Conservation (phyloP, 2,329 filamentous ascomycete species). For the Pleoardoris graminearum region DNA sequence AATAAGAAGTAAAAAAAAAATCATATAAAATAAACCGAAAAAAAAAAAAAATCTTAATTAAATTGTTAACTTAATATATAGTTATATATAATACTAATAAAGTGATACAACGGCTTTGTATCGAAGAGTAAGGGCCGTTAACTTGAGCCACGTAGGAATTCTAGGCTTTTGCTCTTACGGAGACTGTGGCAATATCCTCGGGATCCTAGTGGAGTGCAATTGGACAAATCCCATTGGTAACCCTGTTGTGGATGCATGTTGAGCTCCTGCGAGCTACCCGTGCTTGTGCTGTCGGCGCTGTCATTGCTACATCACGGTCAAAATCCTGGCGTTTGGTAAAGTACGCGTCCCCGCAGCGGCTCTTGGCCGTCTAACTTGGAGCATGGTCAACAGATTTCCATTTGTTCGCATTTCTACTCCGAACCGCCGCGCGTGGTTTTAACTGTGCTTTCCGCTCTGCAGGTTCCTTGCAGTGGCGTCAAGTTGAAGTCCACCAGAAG, state of each 20-base stretch:
- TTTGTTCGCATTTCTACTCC: slow-evolving; percentile 8
- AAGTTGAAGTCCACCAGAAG: neutral
- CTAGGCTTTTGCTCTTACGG: neutral
- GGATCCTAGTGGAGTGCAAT: too few species aligned
- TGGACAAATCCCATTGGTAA: too few species aligned
- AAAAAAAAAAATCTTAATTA: too few species aligned
- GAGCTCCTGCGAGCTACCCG: too few species aligned
- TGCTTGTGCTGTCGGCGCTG: slow-evolving; percentile 19
- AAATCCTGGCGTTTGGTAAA: slow-evolving; percentile 9
- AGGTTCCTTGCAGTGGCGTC: slow-evolving; percentile 4
- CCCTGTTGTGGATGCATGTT: too few species aligned
- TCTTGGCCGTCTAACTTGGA: slow-evolving; percentile 8
- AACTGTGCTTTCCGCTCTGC: slow-evolving; percentile 3
- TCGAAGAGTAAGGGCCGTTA: too few species aligned
- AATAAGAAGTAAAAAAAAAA: too few species aligned
- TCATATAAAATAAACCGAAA: too few species aligned
- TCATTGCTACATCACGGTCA: slow-evolving; percentile 41
- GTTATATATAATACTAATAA: too few species aligned
- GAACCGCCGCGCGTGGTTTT: neutral
- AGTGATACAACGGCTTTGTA: too few species aligned
- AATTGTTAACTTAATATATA: too few species aligned
- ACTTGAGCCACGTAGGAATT: neutral
- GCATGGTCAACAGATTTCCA: neutral
- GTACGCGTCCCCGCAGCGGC: slow-evolving; percentile 23
- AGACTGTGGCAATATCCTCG: too few species aligned